These are phyloP conservation scores for Backusella sp. DNA, from an alignment of 192 early-diverging fungal genomes.

Conservation along the genomic window DNA sequence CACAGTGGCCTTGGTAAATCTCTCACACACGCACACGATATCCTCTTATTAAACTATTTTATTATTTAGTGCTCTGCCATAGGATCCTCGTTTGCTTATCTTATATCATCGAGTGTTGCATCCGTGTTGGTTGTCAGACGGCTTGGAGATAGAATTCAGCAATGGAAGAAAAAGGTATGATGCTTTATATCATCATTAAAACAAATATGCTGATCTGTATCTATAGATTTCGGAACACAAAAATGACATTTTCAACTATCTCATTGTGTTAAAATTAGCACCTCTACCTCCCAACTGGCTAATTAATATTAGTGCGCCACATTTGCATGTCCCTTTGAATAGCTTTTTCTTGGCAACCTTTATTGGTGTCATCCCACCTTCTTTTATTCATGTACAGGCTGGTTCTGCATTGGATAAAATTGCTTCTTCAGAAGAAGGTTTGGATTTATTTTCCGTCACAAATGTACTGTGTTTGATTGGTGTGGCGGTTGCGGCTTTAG, in stretches of 20 bases:
- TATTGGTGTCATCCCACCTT: slow-evolving; percentile 49
- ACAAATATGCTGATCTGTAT: neutral
- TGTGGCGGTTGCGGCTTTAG: slow-evolving; percentile 40
- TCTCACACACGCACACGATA: neutral
- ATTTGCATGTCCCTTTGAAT: slow-evolving; percentile 47
- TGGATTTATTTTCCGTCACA: slow-evolving; percentile 42
- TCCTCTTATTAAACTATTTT: neutral
- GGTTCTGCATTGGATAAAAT: slow-evolving; percentile 48
- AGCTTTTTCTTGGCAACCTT: slow-evolving; percentile 54
- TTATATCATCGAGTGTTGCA: slow-evolving; percentile 49
- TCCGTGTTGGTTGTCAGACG: slow-evolving; percentile 45
- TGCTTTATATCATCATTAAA: neutral
- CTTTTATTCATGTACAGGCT: slow-evolving; percentile 56
- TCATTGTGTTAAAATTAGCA: slow-evolving; percentile 49
- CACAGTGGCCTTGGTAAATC: slow-evolving; percentile 43
- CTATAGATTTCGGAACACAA: slow-evolving; percentile 40
- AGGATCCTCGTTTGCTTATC: slow-evolving; percentile 50
- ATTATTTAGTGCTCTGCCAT: slow-evolving; percentile 48
- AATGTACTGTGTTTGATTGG: slow-evolving; percentile 44
- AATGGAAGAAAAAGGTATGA: slow-evolving; percentile 46
- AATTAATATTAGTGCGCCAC: slow-evolving; percentile 54
- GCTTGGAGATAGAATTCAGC: slow-evolving; percentile 39
- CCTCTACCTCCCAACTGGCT: slow-evolving; percentile 62
- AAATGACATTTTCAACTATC: slow-evolving; percentile 53
- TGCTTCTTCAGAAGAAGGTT: slow-evolving; percentile 35